Percentiles rank a stretch among this genome's conserved stretches.
These are phyloP conservation scores for Arabidopsis suecica DNA, from an alignment of 345 rosid genomes.

Conservation along the genomic window DNA sequence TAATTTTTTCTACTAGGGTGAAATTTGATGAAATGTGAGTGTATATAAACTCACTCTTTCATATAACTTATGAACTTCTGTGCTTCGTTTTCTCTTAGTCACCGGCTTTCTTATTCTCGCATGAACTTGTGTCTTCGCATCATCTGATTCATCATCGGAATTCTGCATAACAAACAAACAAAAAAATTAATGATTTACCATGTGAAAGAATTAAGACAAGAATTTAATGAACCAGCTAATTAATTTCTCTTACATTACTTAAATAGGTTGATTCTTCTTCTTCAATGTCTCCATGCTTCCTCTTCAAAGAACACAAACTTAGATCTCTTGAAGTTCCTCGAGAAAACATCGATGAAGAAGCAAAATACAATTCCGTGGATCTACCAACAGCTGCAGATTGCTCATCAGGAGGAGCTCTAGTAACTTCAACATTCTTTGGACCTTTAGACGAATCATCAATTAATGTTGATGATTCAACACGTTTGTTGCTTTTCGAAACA, in stretches of 20 bases:
- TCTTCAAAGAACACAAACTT: slow-evolving; percentile 23
- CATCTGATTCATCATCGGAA: slow-evolving; percentile 36
- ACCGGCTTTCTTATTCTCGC: slow-evolving; percentile 33
- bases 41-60: slow-evolving; percentile 38
- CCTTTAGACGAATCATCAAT: slow-evolving; percentile 16
- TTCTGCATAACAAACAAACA: slow-evolving; percentile 21
- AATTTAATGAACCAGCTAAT: not conserved
- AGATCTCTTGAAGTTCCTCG: slow-evolving; percentile 31
- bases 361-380: slow-evolving; percentile 36
- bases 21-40: not conserved
- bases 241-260: slow-evolving; percentile 33
- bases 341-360: slow-evolving; percentile 36
- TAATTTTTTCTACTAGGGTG: not conserved
- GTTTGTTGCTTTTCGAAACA: slow-evolving; percentile 1
- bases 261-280: slow-evolving; percentile 39
- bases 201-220: slow-evolving; percentile 15
- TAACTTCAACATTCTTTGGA: slow-evolving; percentile 16
- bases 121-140: slow-evolving; percentile 38
- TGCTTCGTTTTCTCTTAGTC: slow-evolving; percentile 46
- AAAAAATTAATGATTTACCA: not conserved
- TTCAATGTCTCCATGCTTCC: slow-evolving; percentile 32
- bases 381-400: slow-evolving; percentile 58
- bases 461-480: slow-evolving; percentile 22
- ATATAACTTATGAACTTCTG: slow-evolving; percentile 47
- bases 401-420: slow-evolving; percentile 54